A percentile compares a stretch with the other conserved stretches of the same genome.
phyloP scores from a whole-genome alignment of 2,329 filamentous ascomycete species.

The Penicillium sp. region DNA sequence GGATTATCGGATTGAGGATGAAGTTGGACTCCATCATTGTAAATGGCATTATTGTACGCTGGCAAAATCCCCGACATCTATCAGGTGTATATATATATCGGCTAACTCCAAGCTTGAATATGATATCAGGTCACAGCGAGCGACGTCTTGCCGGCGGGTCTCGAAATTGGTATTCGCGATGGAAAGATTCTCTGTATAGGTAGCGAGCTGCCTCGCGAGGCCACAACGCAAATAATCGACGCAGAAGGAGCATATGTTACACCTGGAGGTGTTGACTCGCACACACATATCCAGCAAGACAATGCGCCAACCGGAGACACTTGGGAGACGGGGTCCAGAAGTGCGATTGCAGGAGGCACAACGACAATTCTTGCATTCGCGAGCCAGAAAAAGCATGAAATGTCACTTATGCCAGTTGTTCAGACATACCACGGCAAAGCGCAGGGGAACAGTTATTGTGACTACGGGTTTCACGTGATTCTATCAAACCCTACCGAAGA shows the following conservation, averaged over 20 bases:
- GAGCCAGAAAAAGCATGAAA: slow-evolving; percentile 43
- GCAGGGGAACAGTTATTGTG: slow-evolving; percentile 43
- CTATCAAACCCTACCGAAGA: slow-evolving; percentile 27
- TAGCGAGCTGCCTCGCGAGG: not conserved
- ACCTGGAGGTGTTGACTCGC: slow-evolving; percentile 47
- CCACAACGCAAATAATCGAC: slow-evolving; percentile 27
- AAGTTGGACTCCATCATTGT: not conserved
- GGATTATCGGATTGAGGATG: not conserved
- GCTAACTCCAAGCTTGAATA: not conserved
- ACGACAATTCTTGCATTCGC: slow-evolving; percentile 50
- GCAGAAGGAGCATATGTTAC: slow-evolving; percentile 44
- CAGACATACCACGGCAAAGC: slow-evolving; percentile 42
- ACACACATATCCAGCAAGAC: slow-evolving; percentile 46
- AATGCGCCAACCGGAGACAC: slow-evolving; percentile 37
- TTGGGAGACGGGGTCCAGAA: slow-evolving; percentile 40
- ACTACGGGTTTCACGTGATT: slow-evolving; percentile 52
- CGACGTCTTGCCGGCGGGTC: not conserved
- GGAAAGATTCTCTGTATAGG: not conserved
- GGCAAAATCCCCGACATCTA: not conserved
- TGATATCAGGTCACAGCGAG: not conserved
- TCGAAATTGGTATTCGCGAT: not conserved
- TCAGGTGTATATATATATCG: not conserved
- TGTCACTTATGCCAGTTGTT: slow-evolving; percentile 42
- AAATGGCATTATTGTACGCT: not conserved
- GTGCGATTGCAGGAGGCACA: slow-evolving; percentile 47